A percentile compares a stretch with the other conserved stretches of the same genome.
Conservation (phyloP, 768 basidiomycete genomes). For the Chalciporus chontae region DNA sequence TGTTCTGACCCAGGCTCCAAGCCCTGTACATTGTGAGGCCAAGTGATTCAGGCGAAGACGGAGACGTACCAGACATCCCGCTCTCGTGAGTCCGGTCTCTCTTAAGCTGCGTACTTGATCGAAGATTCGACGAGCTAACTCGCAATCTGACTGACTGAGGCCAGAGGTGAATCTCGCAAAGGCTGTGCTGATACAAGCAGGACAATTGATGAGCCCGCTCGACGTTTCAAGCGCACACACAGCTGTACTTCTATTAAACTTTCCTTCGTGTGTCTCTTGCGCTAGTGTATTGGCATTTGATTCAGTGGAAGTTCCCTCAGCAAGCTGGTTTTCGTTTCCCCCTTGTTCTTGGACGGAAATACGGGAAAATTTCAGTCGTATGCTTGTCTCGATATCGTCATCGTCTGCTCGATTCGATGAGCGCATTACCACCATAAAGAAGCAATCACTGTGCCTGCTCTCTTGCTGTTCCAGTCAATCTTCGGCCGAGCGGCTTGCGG, state of each 20-base stretch:
- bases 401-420: slow-evolving; percentile 53
- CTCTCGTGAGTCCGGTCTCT: slow-evolving; percentile 28
- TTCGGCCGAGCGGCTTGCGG: slow-evolving; percentile 51
- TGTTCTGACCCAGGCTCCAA: slow-evolving; percentile 14
- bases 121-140: slow-evolving; percentile 16
- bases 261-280: slow-evolving; percentile 40
- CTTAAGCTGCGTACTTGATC: slow-evolving; percentile 11
- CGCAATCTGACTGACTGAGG: slow-evolving; percentile 20
- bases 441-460: slow-evolving; percentile 55
- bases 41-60: neutral
- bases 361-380: slow-evolving; percentile 44
- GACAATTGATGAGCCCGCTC: slow-evolving; percentile 31
- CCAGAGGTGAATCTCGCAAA: slow-evolving; percentile 18
- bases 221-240: slow-evolving; percentile 42
- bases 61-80: slow-evolving; percentile 30
- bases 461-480: slow-evolving; percentile 86
- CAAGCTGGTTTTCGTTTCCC: slow-evolving; percentile 9
- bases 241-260: slow-evolving; percentile 39
- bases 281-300: slow-evolving; percentile 13
- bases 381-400: slow-evolving; percentile 73
- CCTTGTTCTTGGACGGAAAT: slow-evolving; percentile 11
- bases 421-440: neutral
- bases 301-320: slow-evolving; percentile 11
- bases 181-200: slow-evolving; percentile 25
- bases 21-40: slow-evolving; percentile 10